phyloP scores from a whole-genome alignment of 2,329 filamentous ascomycete genomes.

The Claviceps spartinae region DNA sequence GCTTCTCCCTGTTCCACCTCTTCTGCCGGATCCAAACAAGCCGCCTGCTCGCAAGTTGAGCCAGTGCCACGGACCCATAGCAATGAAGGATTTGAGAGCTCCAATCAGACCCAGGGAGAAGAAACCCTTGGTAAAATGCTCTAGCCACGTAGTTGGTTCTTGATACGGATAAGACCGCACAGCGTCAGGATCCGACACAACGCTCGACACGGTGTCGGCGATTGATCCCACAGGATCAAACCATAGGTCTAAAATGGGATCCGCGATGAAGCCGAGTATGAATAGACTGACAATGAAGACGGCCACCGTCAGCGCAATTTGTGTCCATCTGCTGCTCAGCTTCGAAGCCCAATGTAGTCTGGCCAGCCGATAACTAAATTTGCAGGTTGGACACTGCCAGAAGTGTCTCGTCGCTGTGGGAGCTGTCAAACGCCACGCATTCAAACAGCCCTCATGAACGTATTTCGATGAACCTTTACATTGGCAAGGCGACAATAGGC shows the following conservation, averaged over 20 bases:
- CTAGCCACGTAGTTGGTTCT: conserved; percentile 50
- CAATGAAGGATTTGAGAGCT: conserved; percentile 66
- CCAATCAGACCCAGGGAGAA: conserved; percentile 81
- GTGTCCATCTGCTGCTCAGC: conserved; percentile 51
- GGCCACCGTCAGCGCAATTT: conserved; percentile 55
- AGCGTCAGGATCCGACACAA: conserved; percentile 28
- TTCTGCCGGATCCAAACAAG: conserved; percentile 35
- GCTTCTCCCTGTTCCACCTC: conserved; percentile 56
- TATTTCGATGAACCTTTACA: conserved; percentile 91
- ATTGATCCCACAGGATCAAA: conserved; percentile 60
- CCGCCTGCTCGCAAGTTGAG: conserved; percentile 56
- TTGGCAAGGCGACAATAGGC: conserved; percentile 77
- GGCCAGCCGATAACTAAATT: conserved; percentile 67
- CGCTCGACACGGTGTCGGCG: conserved; percentile 33
- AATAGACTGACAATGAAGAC: conserved; percentile 67
- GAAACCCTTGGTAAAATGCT: conserved; percentile 81
- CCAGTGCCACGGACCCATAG: conserved; percentile 63
- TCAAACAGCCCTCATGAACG: conserved; percentile 83
- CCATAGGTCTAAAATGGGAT: conserved; percentile 83
- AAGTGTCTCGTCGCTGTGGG: conserved; percentile 54
- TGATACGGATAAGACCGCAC: conserved; percentile 26
- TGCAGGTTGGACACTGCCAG: conserved; percentile 80
- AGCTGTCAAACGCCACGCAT: conserved; percentile 66
- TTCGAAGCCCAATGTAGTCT: conserved; percentile 63
- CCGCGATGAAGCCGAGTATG: conserved; percentile 76